These are phyloP conservation scores for Purshia tridentata DNA, from an alignment of 306 rosid genomes.

Conservation along the genomic window DNA sequence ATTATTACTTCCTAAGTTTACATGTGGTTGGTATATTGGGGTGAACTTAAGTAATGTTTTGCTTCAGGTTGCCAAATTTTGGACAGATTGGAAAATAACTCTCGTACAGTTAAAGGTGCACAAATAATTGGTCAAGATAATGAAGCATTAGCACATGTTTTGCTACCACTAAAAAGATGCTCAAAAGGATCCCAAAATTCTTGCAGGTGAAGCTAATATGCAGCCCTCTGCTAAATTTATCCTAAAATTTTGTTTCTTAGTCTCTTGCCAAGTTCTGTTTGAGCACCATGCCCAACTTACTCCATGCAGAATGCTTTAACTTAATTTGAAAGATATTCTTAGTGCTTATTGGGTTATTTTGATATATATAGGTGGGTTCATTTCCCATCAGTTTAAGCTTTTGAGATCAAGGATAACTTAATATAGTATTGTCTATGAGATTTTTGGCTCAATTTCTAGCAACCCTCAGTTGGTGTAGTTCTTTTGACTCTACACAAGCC, in stretches of 20 bases:
- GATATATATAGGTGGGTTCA: too few relatives aligned
- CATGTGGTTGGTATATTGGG: not conserved
- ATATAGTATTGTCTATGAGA: too few relatives aligned
- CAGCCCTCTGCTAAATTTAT: constrained; percentile 7
- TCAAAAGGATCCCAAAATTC: constrained; percentile 54
- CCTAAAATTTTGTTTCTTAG: not conserved
- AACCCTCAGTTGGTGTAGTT: too few relatives aligned
- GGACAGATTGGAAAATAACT: constrained; percentile 73
- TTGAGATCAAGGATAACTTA: too few relatives aligned
- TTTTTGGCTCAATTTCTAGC: too few relatives aligned
- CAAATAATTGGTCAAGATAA: constrained; percentile 70
- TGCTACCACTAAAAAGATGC: constrained; percentile 69
- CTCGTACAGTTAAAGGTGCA: constrained; percentile 82
- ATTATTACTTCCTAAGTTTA: constrained; percentile 3
- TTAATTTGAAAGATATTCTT: too few relatives aligned
- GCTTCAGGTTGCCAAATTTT: constrained; percentile 62
- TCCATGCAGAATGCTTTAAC: too few relatives aligned
- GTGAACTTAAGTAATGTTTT: not conserved
- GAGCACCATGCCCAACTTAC: too few relatives aligned
- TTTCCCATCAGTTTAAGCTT: not conserved
- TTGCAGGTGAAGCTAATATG: constrained; percentile 48
- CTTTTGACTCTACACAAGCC: too few relatives aligned
- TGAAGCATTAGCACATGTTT: constrained; percentile 68
- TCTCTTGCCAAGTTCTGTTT: not conserved
- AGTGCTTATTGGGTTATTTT: too few relatives aligned